Evolutionary conservation across 768 basidiomycete species (phyloP), one percentile per base, ranked within the genome.

Genomic region (Suillus plorans): DNA sequence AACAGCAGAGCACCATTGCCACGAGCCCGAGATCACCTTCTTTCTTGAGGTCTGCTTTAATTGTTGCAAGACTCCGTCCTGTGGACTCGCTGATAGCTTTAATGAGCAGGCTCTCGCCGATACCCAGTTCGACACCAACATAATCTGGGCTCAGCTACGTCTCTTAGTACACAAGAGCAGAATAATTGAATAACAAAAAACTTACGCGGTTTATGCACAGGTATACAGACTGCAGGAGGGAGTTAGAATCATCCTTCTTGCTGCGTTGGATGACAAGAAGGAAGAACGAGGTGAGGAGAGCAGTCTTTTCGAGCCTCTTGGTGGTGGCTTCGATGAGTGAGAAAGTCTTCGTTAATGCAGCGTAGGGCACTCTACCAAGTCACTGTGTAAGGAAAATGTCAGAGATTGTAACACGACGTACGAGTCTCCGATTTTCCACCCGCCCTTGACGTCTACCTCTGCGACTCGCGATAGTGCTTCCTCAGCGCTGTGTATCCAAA

Each of bases 21-120:
- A 99, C 97, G 36, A 96, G 81, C 9, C 97, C 97, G 8, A 99
- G 81, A 73, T 99, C 97, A 44, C 97, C 97, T 72, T 95, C 94
- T 73, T 88, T 92, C 84, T 95, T 94, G 67, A 98, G 82, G 70
- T 98, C 97, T 6, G 89, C 86, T 73, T 98, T 99, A 71, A 99
- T 86, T 52, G 89, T 82, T 3, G 87, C 82, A 45, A 87, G 75
- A 68, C 89, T 94, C 64, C 97, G 85, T n/a, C 97, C 97, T 0
- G 95, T 97, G 4, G 94, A 94, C 74, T 97, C 92, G 47, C 87
- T 91, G 66, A 99, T 99, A 18, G 97, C 95, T 72, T 98, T 99
- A 73, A 97, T 86, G 44, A 99, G 83, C 22, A 99, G 79, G 68
- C 91, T 93, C 75, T 99, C 97, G 20, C 97, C 97, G 64, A 99